Conservation (phyloP, 768 basidiomycete species). For the button mushroom (Agaricus bisporus) region DNA sequence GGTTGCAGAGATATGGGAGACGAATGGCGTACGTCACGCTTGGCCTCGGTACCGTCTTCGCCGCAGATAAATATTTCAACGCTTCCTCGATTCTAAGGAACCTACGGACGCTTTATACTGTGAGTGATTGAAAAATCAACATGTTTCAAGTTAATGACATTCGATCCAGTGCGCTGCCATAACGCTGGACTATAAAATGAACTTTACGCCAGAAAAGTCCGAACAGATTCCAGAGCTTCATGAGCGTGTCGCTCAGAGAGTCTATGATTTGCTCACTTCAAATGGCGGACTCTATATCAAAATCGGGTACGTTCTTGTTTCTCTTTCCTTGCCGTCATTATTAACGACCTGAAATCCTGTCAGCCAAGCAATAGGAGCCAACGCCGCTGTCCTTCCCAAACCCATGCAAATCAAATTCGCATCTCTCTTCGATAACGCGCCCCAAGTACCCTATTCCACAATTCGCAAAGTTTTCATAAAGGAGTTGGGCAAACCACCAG, state of each 20-base stretch:
- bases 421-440: constrained; percentile 83
- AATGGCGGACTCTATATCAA: constrained; percentile 89
- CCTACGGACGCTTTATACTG: constrained; percentile 47
- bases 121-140: constrained; percentile 18
- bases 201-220: constrained; percentile 70
- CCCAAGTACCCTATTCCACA: constrained; percentile 70
- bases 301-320: constrained; percentile 40
- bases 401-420: constrained; percentile 81
- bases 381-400: constrained; percentile 77
- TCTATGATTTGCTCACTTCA: constrained; percentile 69
- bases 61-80: constrained; percentile 46
- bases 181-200: constrained; percentile 80
- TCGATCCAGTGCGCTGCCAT: constrained; percentile 56
- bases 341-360: not conserved
- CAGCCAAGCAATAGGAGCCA: constrained; percentile 78
- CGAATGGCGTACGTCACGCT: constrained; percentile 30
- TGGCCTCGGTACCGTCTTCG: constrained; percentile 35
- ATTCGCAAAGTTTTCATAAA: constrained; percentile 60
- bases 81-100: constrained; percentile 52
- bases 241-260: constrained; percentile 72
- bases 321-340: not conserved
- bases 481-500: constrained; percentile 63
- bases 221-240: constrained; percentile 77
- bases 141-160: not conserved
- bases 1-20: not conserved